phyloP scores from a whole-genome alignment of 2,329 filamentous ascomycete genomes.

The Aurifilum marmelostoma region DNA sequence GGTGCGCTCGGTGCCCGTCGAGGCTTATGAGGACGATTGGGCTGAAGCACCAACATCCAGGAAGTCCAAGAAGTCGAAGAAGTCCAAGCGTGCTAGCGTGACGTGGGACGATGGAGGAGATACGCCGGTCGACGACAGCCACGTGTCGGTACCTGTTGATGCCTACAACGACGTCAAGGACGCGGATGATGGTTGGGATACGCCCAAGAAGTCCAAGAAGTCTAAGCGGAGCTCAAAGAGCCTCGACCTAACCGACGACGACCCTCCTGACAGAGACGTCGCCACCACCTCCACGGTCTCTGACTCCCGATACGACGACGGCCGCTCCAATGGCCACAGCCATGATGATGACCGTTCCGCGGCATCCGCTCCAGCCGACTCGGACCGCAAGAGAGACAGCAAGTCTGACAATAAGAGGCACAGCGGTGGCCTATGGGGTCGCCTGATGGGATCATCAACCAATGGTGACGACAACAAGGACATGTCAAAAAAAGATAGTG shows the following conservation, averaged over 20 bases:
- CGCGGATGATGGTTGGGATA: slow-evolving; percentile 38
- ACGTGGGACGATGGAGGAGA: slow-evolving; percentile 30
- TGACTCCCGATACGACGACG: slow-evolving; percentile 42
- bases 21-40: slow-evolving; percentile 33
- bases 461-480: slow-evolving; percentile 44
- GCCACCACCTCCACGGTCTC: slow-evolving; percentile 52
- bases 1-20: slow-evolving; percentile 5
- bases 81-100: slow-evolving; percentile 28
- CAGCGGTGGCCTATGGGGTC: slow-evolving; percentile 52
- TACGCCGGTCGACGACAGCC: slow-evolving; percentile 35
- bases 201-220: slow-evolving; percentile 38
- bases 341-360: slow-evolving; percentile 53
- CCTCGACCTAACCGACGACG: slow-evolving; percentile 41
- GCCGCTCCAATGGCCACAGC: slow-evolving; percentile 42
- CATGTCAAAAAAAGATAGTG: slow-evolving; percentile 60
- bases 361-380: slow-evolving; percentile 45
- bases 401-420: slow-evolving; percentile 46
- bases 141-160: slow-evolving; percentile 37
- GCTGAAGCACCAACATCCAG: slow-evolving; percentile 35
- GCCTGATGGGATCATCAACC: slow-evolving; percentile 47
- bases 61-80: slow-evolving; percentile 40
- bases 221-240: slow-evolving; percentile 38
- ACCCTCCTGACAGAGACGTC: slow-evolving; percentile 48
- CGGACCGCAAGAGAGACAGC: slow-evolving; percentile 37
- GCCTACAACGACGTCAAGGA: slow-evolving; percentile 37